These are phyloP conservation scores for Pistacia atlantica DNA, from an alignment of 345 rosid species.

Conservation along the genomic window DNA sequence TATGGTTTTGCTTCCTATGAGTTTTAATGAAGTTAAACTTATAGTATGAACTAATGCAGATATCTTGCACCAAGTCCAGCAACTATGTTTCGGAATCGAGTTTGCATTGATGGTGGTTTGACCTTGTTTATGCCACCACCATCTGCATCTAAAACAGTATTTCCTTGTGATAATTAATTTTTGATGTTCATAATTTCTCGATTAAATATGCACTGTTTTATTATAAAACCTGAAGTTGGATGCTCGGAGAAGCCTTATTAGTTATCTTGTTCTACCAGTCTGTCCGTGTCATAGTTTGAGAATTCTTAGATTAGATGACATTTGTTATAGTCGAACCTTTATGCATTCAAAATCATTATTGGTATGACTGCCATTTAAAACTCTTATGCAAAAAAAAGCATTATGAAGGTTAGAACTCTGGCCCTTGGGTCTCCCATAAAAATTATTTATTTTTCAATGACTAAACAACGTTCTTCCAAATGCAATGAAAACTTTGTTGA, in stretches of 20 bases:
- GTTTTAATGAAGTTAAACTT: conserved; percentile 22
- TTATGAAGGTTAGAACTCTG: background rate
- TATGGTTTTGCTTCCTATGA: conserved; percentile 2
- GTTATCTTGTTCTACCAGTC: background rate
- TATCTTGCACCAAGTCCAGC: conserved; percentile 96
- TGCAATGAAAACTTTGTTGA: background rate
- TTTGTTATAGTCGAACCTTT: background rate
- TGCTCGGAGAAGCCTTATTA: conserved; percentile 1
- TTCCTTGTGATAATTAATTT: conserved; percentile 18
- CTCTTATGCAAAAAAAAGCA: no score
- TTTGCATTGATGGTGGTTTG: conserved; percentile 95
- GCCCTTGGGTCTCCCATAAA: background rate
- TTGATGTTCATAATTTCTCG: background rate
- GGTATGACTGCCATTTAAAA: background rate
- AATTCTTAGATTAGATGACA: background rate
- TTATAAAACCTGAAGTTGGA: background rate
- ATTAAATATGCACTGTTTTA: no score
- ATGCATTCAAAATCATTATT: background rate
- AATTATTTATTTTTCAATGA: background rate
- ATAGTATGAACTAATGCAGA: conserved; percentile 40
- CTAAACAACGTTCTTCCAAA: background rate
- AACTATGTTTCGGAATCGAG: conserved; percentile 78
- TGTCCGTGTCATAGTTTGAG: background rate
- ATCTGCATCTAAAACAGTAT: conserved; percentile 84
- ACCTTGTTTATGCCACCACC: conserved; percentile 98